Percentiles rank a stretch among this genome's conserved stretches.
Evolutionary conservation across 2,329 filamentous ascomycete genomes (phyloP).

Genomic region (Xylariales sp.): DNA sequence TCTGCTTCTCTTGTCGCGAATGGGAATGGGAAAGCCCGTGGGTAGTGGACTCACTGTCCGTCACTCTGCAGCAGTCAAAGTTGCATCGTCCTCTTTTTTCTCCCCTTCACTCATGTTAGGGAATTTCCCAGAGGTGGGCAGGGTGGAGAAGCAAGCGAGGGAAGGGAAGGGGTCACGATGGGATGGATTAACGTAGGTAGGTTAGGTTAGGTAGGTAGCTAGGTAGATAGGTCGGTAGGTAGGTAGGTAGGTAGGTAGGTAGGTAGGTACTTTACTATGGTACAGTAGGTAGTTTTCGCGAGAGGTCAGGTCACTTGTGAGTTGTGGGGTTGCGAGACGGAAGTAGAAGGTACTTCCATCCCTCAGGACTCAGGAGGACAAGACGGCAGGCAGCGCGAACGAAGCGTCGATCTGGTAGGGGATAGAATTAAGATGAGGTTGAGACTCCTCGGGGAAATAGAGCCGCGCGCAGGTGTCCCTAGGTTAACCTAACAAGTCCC

Average conservation of each 20-base stretch:
- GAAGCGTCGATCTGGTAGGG: neutral
- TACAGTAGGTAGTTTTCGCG: neutral
- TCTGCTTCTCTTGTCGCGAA: constrained; percentile 2
- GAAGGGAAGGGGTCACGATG: neutral
- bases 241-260: neutral
- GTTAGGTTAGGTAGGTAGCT: neutral
- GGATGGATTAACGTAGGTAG: neutral
- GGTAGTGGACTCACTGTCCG: neutral
- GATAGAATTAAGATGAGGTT: constrained; percentile 4
- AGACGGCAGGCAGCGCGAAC: neutral
- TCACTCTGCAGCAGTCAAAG: neutral
- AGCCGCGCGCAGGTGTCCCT: constrained; percentile 2
- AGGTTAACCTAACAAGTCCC: neutral
- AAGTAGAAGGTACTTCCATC: constrained; percentile 8
- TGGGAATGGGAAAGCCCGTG: constrained; percentile 3
- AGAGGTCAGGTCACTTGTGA: neutral
- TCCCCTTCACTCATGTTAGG: neutral
- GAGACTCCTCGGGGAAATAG: neutral
- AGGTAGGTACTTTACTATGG: too few species aligned
- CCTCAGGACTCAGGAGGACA: neutral
- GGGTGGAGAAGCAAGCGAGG: constrained; percentile 1
- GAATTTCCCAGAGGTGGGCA: constrained; percentile 3
- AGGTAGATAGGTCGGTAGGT: neutral
- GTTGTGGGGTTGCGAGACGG: constrained; percentile 1
- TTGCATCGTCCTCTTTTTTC: neutral